Evolutionary conservation across 148 eudicot species (phyloP).

Genomic region (Drosera capensis): DNA sequence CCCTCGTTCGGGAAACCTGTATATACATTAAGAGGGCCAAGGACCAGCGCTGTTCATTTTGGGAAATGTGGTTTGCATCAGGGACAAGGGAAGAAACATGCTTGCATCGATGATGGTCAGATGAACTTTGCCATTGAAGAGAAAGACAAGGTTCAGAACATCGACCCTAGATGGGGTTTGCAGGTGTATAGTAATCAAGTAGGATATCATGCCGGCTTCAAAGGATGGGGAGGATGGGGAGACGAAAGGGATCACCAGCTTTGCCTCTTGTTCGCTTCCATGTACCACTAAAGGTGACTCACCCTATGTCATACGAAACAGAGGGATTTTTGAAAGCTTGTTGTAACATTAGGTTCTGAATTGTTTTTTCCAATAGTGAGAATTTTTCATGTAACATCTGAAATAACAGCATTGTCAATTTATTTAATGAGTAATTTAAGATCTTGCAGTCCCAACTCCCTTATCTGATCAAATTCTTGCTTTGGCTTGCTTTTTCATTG

Average conservation of each 20-base stretch:
- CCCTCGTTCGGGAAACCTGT: slow-evolving; percentile 85
- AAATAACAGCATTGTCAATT: too few species aligned
- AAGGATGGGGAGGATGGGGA: slow-evolving; percentile 98
- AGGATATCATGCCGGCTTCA: slow-evolving; percentile 80
- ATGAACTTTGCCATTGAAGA: slow-evolving; percentile 45
- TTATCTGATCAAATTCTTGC: too few species aligned
- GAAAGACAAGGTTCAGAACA: slow-evolving; percentile 39
- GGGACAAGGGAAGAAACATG: slow-evolving; percentile 47
- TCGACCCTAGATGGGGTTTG: slow-evolving; percentile 49
- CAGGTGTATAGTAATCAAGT: slow-evolving; percentile 34
- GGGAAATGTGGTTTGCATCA: slow-evolving; percentile 95
- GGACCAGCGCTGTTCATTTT: slow-evolving; percentile 77
- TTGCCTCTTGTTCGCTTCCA: background rate
- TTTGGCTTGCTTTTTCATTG: too few species aligned
- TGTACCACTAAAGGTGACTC: background rate
- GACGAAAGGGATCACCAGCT: slow-evolving; percentile 23
- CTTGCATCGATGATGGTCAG: slow-evolving; percentile 49
- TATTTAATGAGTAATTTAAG: too few species aligned
- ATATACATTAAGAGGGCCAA: slow-evolving; percentile 66
- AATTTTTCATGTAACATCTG: too few species aligned
- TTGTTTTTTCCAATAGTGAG: too few species aligned
- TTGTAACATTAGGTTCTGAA: too few species aligned
- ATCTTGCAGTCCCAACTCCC: too few species aligned
- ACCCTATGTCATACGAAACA: too few species aligned
- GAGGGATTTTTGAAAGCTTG: too few species aligned